Evolutionary conservation across 1,284 basidiomycete species (phyloP).

Genomic region (Rhodotorula sp.): DNA sequence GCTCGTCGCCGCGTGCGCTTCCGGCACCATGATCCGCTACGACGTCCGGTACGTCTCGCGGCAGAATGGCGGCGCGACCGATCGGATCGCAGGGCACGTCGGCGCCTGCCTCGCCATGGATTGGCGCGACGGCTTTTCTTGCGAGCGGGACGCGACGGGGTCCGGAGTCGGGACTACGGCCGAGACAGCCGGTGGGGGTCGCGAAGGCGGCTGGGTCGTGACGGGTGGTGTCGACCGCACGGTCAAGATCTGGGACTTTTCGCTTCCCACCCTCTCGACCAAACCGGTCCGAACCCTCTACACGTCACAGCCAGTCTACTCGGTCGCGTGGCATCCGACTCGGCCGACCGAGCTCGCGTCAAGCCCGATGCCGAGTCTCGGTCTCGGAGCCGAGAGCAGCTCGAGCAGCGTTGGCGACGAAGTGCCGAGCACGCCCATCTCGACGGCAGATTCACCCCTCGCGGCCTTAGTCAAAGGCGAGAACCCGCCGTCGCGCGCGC

Average conservation of each 20-base stretch:
- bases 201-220: constrained; percentile 42
- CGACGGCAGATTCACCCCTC: not conserved
- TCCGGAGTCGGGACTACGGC: not conserved
- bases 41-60: constrained; percentile 35
- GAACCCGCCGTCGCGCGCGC: not conserved
- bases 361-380: constrained; percentile 28
- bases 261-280: constrained; percentile 28
- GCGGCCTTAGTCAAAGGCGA: constrained; percentile 7
- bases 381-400: constrained; percentile 12
- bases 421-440: constrained; percentile 6
- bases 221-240: constrained; percentile 40
- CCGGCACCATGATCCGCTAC: constrained; percentile 41
- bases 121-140: constrained; percentile 36
- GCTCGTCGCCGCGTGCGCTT: constrained; percentile 38
- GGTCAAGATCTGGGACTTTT: constrained; percentile 44
- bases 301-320: constrained; percentile 33
- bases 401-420: constrained; percentile 9
- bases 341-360: constrained; percentile 32
- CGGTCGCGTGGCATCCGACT: constrained; percentile 39
- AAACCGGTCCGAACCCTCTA: constrained; percentile 37
- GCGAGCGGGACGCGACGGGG: constrained; percentile 10
- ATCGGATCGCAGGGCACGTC: constrained; percentile 39
- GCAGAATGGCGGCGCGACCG: constrained; percentile 33
- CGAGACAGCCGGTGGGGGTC: constrained; percentile 29
- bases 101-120: constrained; percentile 38